Conservation (phyloP, 768 basidiomycete species). For the Leccinum variicolor region DNA sequence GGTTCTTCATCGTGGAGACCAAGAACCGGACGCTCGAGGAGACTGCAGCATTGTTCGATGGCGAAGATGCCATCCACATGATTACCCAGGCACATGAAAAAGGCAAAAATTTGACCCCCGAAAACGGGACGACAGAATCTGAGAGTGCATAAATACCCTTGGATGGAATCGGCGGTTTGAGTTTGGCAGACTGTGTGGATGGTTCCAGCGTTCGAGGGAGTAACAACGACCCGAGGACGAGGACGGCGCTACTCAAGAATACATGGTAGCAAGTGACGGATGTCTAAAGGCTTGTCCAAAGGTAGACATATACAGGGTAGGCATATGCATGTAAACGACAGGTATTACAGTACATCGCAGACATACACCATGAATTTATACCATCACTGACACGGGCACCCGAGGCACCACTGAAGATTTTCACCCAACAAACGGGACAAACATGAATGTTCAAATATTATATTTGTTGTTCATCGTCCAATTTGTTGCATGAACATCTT, state of each 20-base stretch:
- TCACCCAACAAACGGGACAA: background rate
- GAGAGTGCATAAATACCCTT: background rate
- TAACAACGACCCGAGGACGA: constrained; percentile 45
- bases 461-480: background rate
- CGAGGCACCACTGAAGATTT: background rate
- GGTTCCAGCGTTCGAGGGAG: constrained; percentile 43
- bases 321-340: too few relatives aligned
- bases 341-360: too few relatives aligned
- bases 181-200: constrained; percentile 22
- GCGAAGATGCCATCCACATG: background rate
- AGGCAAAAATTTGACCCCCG: background rate
- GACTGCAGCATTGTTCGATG: background rate
- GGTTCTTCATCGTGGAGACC: background rate
- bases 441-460: background rate
- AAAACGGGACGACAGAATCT: background rate
- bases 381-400: too few relatives aligned
- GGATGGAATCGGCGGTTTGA: background rate
- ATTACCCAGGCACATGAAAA: background rate
- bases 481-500: background rate
- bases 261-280: too few relatives aligned
- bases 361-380: too few relatives aligned
- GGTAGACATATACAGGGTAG: too few relatives aligned
- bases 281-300: too few relatives aligned
- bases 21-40: background rate
- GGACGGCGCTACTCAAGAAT: constrained; percentile 35